Conservation (phyloP, 2,329 filamentous ascomycete genomes). For the Fusarium globosum region DNA sequence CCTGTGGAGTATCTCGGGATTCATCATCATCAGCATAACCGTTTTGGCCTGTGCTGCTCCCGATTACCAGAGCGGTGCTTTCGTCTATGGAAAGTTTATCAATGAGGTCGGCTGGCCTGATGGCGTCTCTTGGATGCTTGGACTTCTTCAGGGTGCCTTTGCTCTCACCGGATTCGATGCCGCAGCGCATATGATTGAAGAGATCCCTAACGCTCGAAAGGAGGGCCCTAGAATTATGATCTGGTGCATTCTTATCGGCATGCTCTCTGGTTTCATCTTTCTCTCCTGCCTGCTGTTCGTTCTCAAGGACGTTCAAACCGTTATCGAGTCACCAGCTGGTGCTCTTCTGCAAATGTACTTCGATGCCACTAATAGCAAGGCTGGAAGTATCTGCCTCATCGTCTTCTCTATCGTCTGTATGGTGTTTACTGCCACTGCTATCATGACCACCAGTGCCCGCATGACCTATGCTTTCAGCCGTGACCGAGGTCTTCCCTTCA, state of each 20-base stretch:
- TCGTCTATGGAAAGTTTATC: conserved; percentile 75
- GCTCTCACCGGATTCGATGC: conserved; percentile 62
- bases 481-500: conserved; percentile 76
- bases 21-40: conserved; percentile 76
- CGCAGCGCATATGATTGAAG: conserved; percentile 59
- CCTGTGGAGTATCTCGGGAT: conserved; percentile 76
- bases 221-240: conserved; percentile 76
- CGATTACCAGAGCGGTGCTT: conserved; percentile 70
- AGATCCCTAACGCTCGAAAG: conserved; percentile 67
- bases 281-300: conserved; percentile 73
- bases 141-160: conserved; percentile 63
- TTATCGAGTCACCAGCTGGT: conserved; percentile 66
- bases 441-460: conserved; percentile 74
- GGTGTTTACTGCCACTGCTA: conserved; percentile 70
- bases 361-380: conserved; percentile 70
- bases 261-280: conserved; percentile 70
- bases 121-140: conserved; percentile 69
- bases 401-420: conserved; percentile 75
- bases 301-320: conserved; percentile 65
- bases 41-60: conserved; percentile 74
- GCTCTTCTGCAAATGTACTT: conserved; percentile 73
- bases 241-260: conserved; percentile 71
- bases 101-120: conserved; percentile 78
- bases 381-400: conserved; percentile 71
- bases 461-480: conserved; percentile 75